Conservation (phyloP, 176 grass and related monocot genomes). For the Triticum urartu region DNA sequence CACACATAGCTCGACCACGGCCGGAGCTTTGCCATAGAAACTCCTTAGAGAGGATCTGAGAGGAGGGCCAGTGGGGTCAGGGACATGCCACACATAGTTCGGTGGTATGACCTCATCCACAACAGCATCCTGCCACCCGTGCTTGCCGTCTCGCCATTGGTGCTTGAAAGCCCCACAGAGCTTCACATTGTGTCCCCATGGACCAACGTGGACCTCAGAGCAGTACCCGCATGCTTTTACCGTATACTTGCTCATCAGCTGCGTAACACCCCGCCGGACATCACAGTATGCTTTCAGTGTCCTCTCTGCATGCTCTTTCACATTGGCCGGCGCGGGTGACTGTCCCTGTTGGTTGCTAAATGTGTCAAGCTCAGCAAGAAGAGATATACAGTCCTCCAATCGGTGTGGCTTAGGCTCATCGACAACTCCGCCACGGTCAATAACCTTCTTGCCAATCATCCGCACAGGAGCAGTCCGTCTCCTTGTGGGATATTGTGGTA, state of each 20-base stretch:
- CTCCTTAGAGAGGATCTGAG: conserved; percentile 56
- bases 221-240: conserved; percentile 92
- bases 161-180: conserved; percentile 94
- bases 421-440: conserved; percentile 60
- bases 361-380: conserved; percentile 79
- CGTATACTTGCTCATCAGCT: conserved; percentile 80
- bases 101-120: conserved; percentile 77
- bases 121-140: conserved; percentile 90
- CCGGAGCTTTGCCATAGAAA: conserved; percentile 85
- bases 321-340: conserved; percentile 36
- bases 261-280: conserved; percentile 49
- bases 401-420: conserved; percentile 66
- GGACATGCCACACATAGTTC: conserved; percentile 84
- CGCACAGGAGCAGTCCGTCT: conserved; percentile 66
- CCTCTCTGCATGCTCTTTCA: conserved; percentile 55
- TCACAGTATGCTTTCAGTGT: conserved; percentile 73
- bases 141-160: conserved; percentile 91
- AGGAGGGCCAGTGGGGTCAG: conserved; percentile 54
- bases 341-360: conserved; percentile 47
- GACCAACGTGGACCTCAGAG: conserved; percentile 88
- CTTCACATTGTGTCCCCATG: conserved; percentile 90
- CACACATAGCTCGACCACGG: conserved; percentile 80
- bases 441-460: conserved; percentile 91
- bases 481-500: conserved; percentile 78
- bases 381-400: conserved; percentile 58